These are phyloP conservation scores for Inonotus hispidus DNA, from an alignment of 1,284 basidiomycete species.

Conservation along the genomic window DNA sequence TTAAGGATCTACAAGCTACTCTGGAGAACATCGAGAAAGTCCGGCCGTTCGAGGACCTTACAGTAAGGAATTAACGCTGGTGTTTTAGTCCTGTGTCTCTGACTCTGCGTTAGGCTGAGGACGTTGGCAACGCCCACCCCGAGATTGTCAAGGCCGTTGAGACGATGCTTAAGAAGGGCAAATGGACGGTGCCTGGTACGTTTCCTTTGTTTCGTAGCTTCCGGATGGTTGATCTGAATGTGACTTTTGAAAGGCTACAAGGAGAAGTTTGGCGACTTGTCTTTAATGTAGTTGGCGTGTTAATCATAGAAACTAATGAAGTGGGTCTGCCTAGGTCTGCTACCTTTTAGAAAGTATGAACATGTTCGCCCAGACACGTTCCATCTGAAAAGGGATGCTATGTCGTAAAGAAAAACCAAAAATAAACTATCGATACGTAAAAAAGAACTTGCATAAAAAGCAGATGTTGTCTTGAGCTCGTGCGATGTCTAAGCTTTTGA, in stretches of 20 bases:
- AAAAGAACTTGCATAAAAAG: too few relatives aligned
- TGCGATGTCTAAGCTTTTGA: too few relatives aligned
- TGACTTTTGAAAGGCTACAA: constrained; percentile 57
- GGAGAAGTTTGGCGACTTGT: constrained; percentile 92
- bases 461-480: too few relatives aligned
- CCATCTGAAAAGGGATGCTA: background rate
- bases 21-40: constrained; percentile 97
- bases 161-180: constrained; percentile 98
- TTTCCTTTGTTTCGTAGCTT: constrained; percentile 13
- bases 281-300: constrained; percentile 62
- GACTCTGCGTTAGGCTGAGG: constrained; percentile 56
- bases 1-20: constrained; percentile 89
- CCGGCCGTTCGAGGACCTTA: constrained; percentile 96
- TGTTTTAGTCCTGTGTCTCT: constrained; percentile 5
- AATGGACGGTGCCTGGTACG: constrained; percentile 93
- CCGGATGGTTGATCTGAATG: constrained; percentile 12
- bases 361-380: background rate
- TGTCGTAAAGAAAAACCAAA: background rate
- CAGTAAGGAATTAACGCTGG: constrained; percentile 46
- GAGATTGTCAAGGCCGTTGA: constrained; percentile 91
- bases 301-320: background rate
- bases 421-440: too few relatives aligned
- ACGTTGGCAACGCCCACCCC: constrained; percentile 90
- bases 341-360: background rate
- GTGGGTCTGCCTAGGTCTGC: background rate